A percentile compares a stretch with the other conserved stretches of the same genome.
Conservation (phyloP, 2,329 filamentous ascomycete genomes). For the Diaporthe nobilis region DNA sequence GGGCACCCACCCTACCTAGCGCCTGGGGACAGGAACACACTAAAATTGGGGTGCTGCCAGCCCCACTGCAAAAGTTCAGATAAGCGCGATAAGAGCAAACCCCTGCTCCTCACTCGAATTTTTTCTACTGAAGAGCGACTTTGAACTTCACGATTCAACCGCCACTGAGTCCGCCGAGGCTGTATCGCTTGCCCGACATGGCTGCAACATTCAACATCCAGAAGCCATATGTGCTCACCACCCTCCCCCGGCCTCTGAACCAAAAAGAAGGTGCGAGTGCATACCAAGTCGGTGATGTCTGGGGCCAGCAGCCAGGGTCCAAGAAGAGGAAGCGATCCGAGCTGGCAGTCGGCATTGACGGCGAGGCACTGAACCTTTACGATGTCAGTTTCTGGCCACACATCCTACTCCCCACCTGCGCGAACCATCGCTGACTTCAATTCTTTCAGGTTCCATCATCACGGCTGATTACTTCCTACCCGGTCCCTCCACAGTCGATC, state of each 20-base stretch:
- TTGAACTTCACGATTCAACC: neutral
- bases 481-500: conserved; percentile 74
- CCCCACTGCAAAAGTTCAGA: conserved; percentile 29
- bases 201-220: conserved; percentile 73
- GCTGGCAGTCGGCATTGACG: conserved; percentile 73
- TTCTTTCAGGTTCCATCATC: conserved; percentile 69
- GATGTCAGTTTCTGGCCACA: conserved; percentile 62
- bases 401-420: conserved; percentile 26
- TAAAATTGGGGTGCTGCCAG: conserved; percentile 1
- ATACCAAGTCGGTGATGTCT: conserved; percentile 73
- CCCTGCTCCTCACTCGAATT: conserved; percentile 38
- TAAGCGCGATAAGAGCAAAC: conserved; percentile 39
- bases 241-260: conserved; percentile 71
- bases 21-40: neutral
- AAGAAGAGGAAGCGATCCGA: conserved; percentile 76
- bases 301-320: conserved; percentile 68
- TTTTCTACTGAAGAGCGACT: conserved; percentile 31
- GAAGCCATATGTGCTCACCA: conserved; percentile 74
- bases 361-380: conserved; percentile 76
- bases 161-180: neutral
- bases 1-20: neutral
- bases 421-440: conserved; percentile 45
- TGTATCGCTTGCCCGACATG: conserved; percentile 55
- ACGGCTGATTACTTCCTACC: conserved; percentile 75
- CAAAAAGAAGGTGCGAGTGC: conserved; percentile 57